Percentiles rank a stretch among this genome's conserved stretches.
Evolutionary conservation across 768 basidiomycete genomes (phyloP).

Genomic region (Leccinum arenicola): DNA sequence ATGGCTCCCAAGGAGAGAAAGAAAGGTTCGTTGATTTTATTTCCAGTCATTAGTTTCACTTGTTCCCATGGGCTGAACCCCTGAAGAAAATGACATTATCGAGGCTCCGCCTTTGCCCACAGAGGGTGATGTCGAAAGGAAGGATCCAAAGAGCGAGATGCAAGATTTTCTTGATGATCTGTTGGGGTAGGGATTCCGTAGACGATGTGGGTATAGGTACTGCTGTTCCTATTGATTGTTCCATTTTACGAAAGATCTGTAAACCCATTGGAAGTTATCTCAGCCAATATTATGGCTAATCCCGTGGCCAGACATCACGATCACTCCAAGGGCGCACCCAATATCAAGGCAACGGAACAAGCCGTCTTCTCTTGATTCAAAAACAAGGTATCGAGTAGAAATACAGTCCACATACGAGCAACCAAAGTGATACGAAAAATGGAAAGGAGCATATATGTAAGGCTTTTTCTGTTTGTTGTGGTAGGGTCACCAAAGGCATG

Average conservation of each 20-base stretch:
- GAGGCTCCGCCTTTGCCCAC: slow-evolving; percentile 57
- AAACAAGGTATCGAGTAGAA: neutral
- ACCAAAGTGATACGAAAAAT: slow-evolving; percentile 6
- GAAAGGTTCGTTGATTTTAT: slow-evolving; percentile 30
- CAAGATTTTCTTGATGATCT: slow-evolving; percentile 73
- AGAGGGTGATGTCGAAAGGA: slow-evolving; percentile 27
- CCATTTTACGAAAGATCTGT: neutral
- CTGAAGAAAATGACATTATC: slow-evolving; percentile 31
- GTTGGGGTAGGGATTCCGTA: slow-evolving; percentile 34
- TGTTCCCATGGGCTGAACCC: slow-evolving; percentile 3
- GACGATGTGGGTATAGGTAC: neutral
- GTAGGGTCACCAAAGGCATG: slow-evolving; percentile 4
- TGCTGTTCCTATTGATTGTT: neutral
- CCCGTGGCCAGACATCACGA: neutral
- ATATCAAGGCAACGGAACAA: neutral
- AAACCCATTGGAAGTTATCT: neutral
- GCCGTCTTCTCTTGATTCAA: neutral
- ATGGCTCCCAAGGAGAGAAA: slow-evolving; percentile 34
- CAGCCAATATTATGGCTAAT: neutral
- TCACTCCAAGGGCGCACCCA: neutral
- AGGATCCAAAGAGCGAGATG: slow-evolving; percentile 55
- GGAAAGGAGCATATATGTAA: neutral
- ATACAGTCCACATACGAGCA: slow-evolving; percentile 2
- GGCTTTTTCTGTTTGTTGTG: neutral
- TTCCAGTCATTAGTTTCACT: neutral